Evolutionary conservation across 176 grass and related monocot species (phyloP), one percentile per base, ranked within the genome.

Genomic region (Ensete ventricosum): DNA sequence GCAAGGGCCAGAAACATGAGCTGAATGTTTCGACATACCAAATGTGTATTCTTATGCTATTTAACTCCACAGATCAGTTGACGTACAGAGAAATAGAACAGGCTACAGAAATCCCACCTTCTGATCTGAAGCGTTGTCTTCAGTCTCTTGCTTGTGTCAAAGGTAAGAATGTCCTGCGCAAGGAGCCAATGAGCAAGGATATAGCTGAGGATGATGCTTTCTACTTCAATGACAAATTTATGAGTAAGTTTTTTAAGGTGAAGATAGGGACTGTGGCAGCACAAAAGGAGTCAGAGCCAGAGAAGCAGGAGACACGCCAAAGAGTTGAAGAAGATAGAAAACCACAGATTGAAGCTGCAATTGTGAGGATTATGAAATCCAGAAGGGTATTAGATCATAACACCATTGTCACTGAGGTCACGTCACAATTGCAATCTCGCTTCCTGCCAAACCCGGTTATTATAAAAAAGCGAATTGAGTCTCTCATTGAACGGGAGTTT

Each of bases 131-230:
- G 82, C 84, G 93, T 59, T 97, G 93, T 73, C 89, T 97, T 48
- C 93, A 97, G 52, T 97, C 93, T 19, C 87, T 97, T 79, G 93
- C 93, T 84, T 97, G 90, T 69, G 93, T 97, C 21, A 97, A 97
- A 82, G 93, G 93, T 73, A 97, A 97, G 82, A 97, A 97, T 78
- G 90, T 97, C 50, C 85, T 97, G 23, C 83, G 90, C 17, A 97
- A 97, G 79, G 90, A 97, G 68, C 93, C 93, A 20, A 93, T 97
- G 93, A 97, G 93, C 87, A 97, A 93, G 78, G 93, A 97, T 71
- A 97, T 93, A 67, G 92, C 93, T 1, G 93, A 93, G 83, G 90
- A 97, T 83, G 93, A 97, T 34, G 77, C 87, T 73, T 97, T 97
- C 76, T 88, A 78, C 74, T 93, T 97, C 54, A 97, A 97, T 54